These are phyloP conservation scores for Lentinula lateritia DNA, from an alignment of 768 basidiomycete species.

Conservation along the genomic window DNA sequence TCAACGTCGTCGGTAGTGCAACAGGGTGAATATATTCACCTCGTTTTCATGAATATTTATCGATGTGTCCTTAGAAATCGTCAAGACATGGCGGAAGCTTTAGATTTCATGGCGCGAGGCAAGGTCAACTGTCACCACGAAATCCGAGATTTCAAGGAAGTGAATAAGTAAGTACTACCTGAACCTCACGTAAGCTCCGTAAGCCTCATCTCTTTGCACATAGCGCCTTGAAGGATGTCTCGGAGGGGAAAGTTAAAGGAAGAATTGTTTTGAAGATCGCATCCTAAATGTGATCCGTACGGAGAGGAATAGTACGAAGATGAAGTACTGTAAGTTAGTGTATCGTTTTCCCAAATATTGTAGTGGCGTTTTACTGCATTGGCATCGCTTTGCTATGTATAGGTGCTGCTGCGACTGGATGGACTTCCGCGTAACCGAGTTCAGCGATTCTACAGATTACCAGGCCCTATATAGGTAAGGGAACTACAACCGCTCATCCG, in stretches of 20 bases:
- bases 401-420: too few relatives aligned
- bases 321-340: background rate
- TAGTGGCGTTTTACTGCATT: background rate
- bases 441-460: background rate
- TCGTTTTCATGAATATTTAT: background rate
- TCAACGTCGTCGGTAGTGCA: slow-evolving; percentile 36
- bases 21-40: slow-evolving; percentile 23
- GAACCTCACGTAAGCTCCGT: background rate
- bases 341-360: background rate
- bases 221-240: background rate
- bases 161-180: background rate
- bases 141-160: slow-evolving; percentile 1
- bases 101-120: slow-evolving; percentile 5
- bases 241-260: slow-evolving; percentile 2
- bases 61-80: slow-evolving; percentile 43
- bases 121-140: slow-evolving; percentile 6
- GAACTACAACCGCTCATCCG: background rate
- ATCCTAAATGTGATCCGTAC: background rate
- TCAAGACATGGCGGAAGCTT: slow-evolving; percentile 74
- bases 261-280: slow-evolving; percentile 5
- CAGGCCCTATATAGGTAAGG: background rate
- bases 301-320: background rate
- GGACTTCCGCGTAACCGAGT: background rate
- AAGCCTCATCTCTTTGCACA: background rate
- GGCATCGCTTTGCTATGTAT: too few relatives aligned